Evolutionary conservation across 192 early-diverging fungal species (phyloP), one percentile per base, ranked within the genome.

Genomic region (Linnemannia hyalina): DNA sequence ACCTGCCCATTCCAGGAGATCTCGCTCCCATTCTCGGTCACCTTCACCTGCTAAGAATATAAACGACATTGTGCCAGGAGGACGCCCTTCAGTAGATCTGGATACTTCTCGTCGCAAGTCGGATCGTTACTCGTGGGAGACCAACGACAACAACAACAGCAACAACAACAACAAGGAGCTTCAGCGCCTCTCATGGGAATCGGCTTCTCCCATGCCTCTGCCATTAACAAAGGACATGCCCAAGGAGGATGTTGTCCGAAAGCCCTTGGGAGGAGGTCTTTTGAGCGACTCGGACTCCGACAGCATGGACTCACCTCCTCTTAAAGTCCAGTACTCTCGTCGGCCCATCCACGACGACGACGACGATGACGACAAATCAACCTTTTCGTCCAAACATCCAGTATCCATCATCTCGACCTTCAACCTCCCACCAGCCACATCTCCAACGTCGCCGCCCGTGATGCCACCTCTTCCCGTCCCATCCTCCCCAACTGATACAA

Each of bases 311-410:
- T 86, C 84, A 9, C 84, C 84, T 16, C 84, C 84, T 22, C 71
- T 86, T 35, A 86, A 86, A 36, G 84, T 86, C 41, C 84, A 86
- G 47, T 86, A 86, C 35, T 70, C 57, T 32, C 78, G 84, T 9
- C 75, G 78, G 42, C 70, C 36, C 13, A 10, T 13, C n/a, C 55
- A 52, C 40, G 77, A 63, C 22, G n/a, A 49, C 22, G n/a, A 49
- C 18, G 68, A 72, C 47, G 79, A 81, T 36, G 75, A 77, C 57
- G 76, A 77, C n/a, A 65, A 80, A 23, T 29, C 38, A 22, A 36
- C 22, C n/a, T 70, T 73, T 7, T 77, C 76, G 35, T 78, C 84
- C 65, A 86, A 81, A 36, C 73, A 86, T 20, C 84, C 78, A 36
- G 76, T 60, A 0, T 86, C 84, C 2, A 78, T 86, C 44, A 86